phyloP scores from a whole-genome alignment of 768 basidiomycete genomes.

The Daedaleopsis sinensis region DNA sequence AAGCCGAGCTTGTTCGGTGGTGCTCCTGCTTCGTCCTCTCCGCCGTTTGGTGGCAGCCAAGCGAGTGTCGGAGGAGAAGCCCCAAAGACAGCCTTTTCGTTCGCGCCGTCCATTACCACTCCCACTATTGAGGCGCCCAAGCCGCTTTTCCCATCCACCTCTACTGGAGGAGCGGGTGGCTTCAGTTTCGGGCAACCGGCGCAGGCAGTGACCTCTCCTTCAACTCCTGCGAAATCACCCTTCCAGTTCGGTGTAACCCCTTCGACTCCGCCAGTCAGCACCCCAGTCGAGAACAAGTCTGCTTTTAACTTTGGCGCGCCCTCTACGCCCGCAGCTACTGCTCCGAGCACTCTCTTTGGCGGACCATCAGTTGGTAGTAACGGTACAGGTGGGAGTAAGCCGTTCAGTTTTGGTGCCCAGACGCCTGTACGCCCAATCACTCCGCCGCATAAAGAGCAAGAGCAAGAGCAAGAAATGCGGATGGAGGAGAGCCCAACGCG shows the following conservation, averaged over 20 bases:
- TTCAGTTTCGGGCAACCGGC: conserved; percentile 50
- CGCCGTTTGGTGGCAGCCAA: conserved; percentile 19
- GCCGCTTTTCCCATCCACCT: conserved; percentile 40
- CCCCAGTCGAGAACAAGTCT: conserved; percentile 31
- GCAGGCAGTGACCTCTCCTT: conserved; percentile 31
- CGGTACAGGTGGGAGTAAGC: conserved; percentile 47
- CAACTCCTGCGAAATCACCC: conserved; percentile 33
- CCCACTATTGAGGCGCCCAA: conserved; percentile 42
- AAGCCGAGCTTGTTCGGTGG: conserved; percentile 17
- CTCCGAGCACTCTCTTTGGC: conserved; percentile 51
- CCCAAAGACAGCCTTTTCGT: conserved; percentile 30
- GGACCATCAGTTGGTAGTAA: conserved; percentile 36
- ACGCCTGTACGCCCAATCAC: conserved; percentile 55
- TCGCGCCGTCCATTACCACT: conserved; percentile 33
- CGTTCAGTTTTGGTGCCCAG: conserved; percentile 56
- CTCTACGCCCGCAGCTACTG: conserved; percentile 32
- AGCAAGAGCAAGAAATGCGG: conserved; percentile 65
- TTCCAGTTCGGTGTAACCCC: conserved; percentile 40
- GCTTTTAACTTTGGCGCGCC: conserved; percentile 48
- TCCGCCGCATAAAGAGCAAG: conserved; percentile 67
- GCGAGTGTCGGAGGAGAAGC: conserved; percentile 14
- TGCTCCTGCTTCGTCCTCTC: conserved; percentile 13
- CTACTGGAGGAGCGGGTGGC: conserved; percentile 28
- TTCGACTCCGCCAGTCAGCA: conserved; percentile 27
- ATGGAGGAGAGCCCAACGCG: conserved; percentile 86